Evolutionary conservation across 23 red algal genomes (phyloP).

Genomic region (Gracilaria domingensis): DNA sequence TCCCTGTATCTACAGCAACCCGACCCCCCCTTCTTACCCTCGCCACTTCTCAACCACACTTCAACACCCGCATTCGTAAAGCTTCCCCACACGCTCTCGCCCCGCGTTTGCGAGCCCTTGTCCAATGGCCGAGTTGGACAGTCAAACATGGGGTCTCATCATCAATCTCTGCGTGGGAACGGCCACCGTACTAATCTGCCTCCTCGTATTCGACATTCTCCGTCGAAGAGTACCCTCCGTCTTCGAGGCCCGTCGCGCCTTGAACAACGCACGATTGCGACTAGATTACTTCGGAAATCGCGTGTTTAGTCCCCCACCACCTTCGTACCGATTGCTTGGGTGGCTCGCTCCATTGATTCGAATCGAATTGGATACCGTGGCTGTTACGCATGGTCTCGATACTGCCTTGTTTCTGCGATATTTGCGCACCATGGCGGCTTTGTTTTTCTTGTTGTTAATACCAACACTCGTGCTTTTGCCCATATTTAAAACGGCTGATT

Average conservation of each 20-base stretch:
- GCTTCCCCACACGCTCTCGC: not conserved
- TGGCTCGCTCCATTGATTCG: constrained; percentile 56
- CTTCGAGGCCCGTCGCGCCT: constrained; percentile 58
- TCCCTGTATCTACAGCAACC: not conserved
- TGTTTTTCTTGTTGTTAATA: constrained; percentile 29
- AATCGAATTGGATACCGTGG: constrained; percentile 50
- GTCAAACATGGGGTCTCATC: constrained; percentile 63
- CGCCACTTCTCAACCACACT: not conserved
- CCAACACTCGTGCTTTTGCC: constrained; percentile 31
- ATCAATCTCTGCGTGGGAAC: constrained; percentile 57
- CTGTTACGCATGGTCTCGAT: constrained; percentile 68
- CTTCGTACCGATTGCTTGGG: constrained; percentile 46
- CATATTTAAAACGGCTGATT: constrained; percentile 63
- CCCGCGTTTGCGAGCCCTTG: not conserved
- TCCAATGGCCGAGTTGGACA: constrained; percentile 38
- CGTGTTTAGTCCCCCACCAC: constrained; percentile 55
- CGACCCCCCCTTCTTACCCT: not conserved
- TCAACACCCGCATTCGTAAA: not conserved
- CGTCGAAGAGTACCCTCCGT: constrained; percentile 58
- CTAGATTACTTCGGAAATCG: constrained; percentile 55
- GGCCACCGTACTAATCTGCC: constrained; percentile 36
- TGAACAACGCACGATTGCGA: constrained; percentile 22
- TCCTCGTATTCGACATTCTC: constrained; percentile 66
- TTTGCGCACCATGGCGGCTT: constrained; percentile 40
- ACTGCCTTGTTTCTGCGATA: constrained; percentile 63